Base-by-base conservation (phyloP, 352 stramenopile species). In the Phytophthora tentaculata region DNA sequence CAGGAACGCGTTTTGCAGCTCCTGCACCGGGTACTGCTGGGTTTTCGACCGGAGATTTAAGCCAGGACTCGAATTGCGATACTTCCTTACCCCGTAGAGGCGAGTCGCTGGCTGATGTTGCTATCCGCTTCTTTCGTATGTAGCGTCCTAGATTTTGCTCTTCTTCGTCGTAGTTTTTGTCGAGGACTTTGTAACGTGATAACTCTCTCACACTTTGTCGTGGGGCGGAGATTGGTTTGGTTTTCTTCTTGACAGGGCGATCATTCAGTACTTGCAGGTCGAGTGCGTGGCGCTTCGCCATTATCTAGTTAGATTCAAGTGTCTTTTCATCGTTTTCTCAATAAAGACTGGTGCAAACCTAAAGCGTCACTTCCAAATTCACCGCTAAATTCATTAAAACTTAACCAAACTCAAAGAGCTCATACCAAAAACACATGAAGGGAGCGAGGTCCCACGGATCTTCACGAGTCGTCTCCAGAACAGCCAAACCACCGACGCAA, bases 11-110 rank as follows among this genome's bases (percentile, higher is more conserved):
- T 62, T 83, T 84, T 10, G 76, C 81, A 19, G 79, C 74, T 32
- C 81, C 83, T 53, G 83, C 81, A 17, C 73, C 73, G 16, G 56
- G 61, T 13, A 91, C 75, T 5, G 67, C 76, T 13, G 69, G 56
- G 9, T 71, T 79, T 13, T 76, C 69, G 12, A 64, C 59, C 14
- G 69, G 83, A 52, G 48, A 48, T 12, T 69, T 71, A 59, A 90
- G 76, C 83, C 83, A 91, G 5, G 71, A 61, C 2, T 76, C 39
- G 32, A 89, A 89, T 19, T 80, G 67, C 0, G 24, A n/a, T 22
- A 73, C 28, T 51, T 83, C 64, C 4, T 61, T 28, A 8, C 32
- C 60, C 12, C 19, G 23, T 13, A 84, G 54, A 12, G 19, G 28
- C 0, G 44, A 23, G 43, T 17, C 5, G 12, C 39, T 44, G 28